Evolutionary conservation across 441 rosid genomes (phyloP), one percentile per base, ranked within the genome.

Genomic region (Hura crepitans): DNA sequence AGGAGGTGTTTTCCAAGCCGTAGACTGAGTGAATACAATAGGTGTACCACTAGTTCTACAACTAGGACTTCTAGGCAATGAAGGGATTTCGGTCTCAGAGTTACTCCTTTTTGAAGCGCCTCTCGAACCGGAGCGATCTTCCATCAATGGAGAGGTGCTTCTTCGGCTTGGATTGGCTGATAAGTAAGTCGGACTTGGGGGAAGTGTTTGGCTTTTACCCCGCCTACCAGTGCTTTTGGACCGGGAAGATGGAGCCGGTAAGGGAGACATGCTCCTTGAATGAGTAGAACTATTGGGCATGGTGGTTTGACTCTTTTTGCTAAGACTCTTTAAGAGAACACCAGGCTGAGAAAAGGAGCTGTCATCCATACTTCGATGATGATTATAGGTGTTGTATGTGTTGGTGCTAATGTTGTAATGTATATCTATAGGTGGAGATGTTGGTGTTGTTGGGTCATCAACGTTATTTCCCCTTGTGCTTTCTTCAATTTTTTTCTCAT

Each of bases 21-120:
- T 80, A 2, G 93, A 81, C 62, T 82, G 91, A 0, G 98, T 91
- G 72, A 80, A 88, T 13, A 91, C 70, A 4, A 91, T 89, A 4
- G 87, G 87, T 1, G 86, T 79, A 27, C 81, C 62, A 8, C 47
- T 17, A 74, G 84, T 71, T 66, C 83, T 75, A 65, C 79, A 60
- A 75, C 85, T 88, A 42, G 67, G 27, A 45, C 73, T 83, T 76
- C 72, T 85, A 9, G 73, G 66, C 20, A 82, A 9, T 22, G 69
- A 46, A 25, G 74, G 69, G 3, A 64, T 47, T 15, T 82, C 83
- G 1, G 77, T 78, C 3, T 80, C 77, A 0, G 74, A 74, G 0
- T 78, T 57, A 57, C 61, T 68, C 9, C 80, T 77, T 3, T 63
- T 33, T 3, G 27, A 0, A 25, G 23, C 30, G 54, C 20, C 7